phyloP scores from a whole-genome alignment of 345 rosid genomes.

The Hibiscus tridactylites region DNA sequence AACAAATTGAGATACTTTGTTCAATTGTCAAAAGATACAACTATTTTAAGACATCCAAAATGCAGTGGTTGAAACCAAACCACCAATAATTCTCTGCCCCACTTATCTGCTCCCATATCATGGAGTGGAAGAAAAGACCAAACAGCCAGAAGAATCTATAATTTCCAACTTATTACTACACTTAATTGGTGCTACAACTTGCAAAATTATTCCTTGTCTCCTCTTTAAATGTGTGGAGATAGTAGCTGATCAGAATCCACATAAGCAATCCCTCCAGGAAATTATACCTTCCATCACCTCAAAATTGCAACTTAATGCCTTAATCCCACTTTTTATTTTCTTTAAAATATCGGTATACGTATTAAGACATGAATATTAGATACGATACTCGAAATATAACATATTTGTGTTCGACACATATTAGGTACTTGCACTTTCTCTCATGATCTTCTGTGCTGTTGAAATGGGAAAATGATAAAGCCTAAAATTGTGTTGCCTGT shows the following conservation, averaged over 20 bases:
- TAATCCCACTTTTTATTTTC: neutral
- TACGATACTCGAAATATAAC: too few relatives aligned
- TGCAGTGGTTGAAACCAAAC: neutral
- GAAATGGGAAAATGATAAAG: neutral
- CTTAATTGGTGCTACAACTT: neutral
- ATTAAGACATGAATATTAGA: neutral
- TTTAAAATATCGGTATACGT: neutral
- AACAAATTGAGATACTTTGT: neutral
- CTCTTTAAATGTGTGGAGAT: neutral
- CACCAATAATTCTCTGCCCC: neutral
- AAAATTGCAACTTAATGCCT: too few relatives aligned
- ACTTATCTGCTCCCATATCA: neutral
- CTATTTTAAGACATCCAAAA: neutral
- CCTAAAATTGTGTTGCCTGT: neutral
- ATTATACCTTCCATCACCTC: neutral
- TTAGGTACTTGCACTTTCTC: neutral
- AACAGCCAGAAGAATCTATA: neutral
- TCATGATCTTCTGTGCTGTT: neutral
- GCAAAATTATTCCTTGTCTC: neutral
- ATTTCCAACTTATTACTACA: neutral
- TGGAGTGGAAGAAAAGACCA: constrained; percentile 1
- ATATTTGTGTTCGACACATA: neutral
- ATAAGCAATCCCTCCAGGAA: neutral
- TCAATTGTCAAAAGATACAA: neutral
- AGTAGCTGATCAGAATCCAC: neutral